Conservation (phyloP, 2,329 filamentous ascomycete species). For the Diaporthe humulicola region DNA sequence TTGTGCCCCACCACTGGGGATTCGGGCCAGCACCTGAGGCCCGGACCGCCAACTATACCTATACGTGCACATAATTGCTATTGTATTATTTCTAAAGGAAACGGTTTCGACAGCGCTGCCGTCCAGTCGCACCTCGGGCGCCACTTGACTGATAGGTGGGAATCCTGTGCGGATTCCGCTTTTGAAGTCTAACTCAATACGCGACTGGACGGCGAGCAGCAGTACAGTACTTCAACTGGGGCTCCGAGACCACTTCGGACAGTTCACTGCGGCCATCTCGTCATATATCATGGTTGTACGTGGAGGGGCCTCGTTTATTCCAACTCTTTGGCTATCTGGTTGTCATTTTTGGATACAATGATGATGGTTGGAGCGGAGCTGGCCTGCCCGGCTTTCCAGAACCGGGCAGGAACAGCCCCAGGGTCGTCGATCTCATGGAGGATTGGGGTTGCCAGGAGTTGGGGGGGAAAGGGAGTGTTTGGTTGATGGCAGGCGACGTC, state of each 20-base stretch:
- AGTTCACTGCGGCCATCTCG: constrained; percentile 3
- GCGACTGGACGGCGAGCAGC: constrained; percentile 5
- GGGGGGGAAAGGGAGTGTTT: background rate
- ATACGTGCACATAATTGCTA: constrained; percentile 42
- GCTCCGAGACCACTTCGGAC: background rate
- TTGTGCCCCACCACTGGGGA: background rate
- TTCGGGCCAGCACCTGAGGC: constrained; percentile 24
- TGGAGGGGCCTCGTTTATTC: constrained; percentile 15
- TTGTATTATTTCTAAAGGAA: constrained; percentile 38
- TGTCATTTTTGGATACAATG: constrained; percentile 14
- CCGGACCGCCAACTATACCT: constrained; percentile 30
- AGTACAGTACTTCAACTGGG: background rate
- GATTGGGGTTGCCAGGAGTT: constrained; percentile 22
- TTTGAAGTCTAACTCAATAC: background rate
- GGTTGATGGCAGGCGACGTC: background rate
- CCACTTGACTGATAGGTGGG: background rate
- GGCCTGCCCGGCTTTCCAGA: background rate
- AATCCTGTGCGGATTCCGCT: background rate
- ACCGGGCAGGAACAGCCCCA: constrained; percentile 5
- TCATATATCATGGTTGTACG: constrained; percentile 19
- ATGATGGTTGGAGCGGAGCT: background rate
- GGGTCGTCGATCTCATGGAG: background rate
- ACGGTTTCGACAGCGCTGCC: constrained; percentile 16
- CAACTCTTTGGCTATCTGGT: constrained; percentile 9
- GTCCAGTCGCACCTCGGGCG: background rate